Conservation (phyloP, 768 basidiomycete species). For the Suillus cothurnatus region DNA sequence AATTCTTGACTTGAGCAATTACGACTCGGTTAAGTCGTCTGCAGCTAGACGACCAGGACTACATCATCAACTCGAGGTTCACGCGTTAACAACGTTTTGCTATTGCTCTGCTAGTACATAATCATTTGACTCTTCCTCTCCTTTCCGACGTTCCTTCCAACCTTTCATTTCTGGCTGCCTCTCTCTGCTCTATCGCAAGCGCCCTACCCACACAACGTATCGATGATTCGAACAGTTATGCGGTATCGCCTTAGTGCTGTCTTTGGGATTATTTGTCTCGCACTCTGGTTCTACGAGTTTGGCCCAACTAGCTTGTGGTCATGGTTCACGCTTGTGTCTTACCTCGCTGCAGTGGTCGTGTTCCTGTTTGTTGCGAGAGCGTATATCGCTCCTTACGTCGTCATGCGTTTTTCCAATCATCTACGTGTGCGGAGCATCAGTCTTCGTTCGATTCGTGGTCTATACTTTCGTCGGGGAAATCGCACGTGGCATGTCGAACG, state of each 20-base stretch:
- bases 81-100: background rate
- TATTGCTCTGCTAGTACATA: constrained; percentile 2
- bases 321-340: constrained; percentile 47
- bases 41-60: background rate
- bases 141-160: constrained; percentile 5
- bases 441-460: constrained; percentile 73
- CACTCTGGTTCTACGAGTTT: background rate
- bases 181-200: background rate
- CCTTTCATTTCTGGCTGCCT: background rate
- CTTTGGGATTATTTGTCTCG: background rate
- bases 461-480: constrained; percentile 62
- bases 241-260: background rate
- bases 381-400: constrained; percentile 65
- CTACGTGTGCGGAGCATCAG: constrained; percentile 75
- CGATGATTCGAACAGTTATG: background rate
- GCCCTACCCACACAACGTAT: background rate
- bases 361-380: constrained; percentile 64
- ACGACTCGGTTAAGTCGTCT: background rate
- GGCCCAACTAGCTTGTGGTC: constrained; percentile 23
- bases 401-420: constrained; percentile 58
- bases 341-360: constrained; percentile 52
- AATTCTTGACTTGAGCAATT: background rate
- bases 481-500: constrained; percentile 67
- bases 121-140: constrained; percentile 1
- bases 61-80: constrained; percentile 3